These are phyloP conservation scores for Gossypium thurberi DNA, from an alignment of 345 rosid genomes.

Conservation along the genomic window DNA sequence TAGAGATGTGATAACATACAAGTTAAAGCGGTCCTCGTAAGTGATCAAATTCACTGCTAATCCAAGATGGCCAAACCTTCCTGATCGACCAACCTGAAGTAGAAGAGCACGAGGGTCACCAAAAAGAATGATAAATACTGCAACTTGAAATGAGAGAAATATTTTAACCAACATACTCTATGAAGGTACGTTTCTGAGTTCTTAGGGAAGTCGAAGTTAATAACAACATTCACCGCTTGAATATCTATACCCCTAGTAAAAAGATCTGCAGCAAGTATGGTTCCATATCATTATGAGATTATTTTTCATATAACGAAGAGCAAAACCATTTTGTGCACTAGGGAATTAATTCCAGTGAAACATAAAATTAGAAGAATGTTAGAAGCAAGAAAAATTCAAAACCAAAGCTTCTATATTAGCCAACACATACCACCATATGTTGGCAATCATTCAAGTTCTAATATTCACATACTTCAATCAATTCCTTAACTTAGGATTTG, in stretches of 20 bases:
- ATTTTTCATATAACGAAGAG: conserved; percentile 1
- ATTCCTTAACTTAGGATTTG: background rate
- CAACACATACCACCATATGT: background rate
- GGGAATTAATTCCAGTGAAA: background rate
- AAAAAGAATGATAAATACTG: background rate
- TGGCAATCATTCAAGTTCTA: background rate
- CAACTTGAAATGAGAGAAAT: background rate
- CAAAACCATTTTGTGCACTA: background rate
- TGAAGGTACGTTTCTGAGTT: conserved; percentile 96
- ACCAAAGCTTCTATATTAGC: background rate
- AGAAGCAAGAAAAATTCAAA: background rate
- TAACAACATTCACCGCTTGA: conserved; percentile 98
- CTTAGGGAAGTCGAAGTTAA: conserved; percentile 95
- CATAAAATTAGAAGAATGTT: background rate
- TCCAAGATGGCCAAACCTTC: conserved; percentile 99
- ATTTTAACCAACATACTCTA: conserved; percentile 50
- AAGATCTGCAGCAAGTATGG: conserved; percentile 53
- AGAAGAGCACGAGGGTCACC: background rate
- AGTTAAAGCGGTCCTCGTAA: conserved; percentile 95
- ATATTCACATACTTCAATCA: background rate
- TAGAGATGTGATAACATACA: conserved; percentile 36
- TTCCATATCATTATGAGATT: conserved; percentile 7
- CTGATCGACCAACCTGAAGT: conserved; percentile 90
- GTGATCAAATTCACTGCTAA: conserved; percentile 98
- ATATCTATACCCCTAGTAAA: conserved; percentile 99